Evolutionary conservation across 2,329 filamentous ascomycete genomes (phyloP), one percentile per base, ranked within the genome.

Genomic region (Scorias spongiosa): DNA sequence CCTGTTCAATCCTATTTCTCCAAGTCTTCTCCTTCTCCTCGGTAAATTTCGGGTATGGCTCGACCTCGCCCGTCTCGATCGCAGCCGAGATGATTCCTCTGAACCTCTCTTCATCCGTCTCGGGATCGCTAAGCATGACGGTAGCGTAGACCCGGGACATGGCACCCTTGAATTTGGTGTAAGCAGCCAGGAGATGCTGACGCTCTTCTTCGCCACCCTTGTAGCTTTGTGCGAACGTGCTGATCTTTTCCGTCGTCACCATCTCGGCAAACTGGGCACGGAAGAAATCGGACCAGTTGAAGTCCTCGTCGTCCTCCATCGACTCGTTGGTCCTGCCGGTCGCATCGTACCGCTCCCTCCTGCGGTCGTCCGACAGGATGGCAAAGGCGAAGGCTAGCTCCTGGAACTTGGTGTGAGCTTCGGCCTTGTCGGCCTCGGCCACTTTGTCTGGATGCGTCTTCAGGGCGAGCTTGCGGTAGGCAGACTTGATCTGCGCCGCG

Each of bases 371-470:
- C 29, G 85, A 94, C 30, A 98, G 82, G 41, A 98, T 76, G 29
- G 87, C 89, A 59, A 96, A 94, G 42, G 91, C 89, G 57, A 95
- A 89, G 18, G 89, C 89, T 53, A 98, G 79, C 53, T 82, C 72
- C 64, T 98, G 91, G 62, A 98, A 98, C 43, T 75, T 81, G 48
- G 72, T 70, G 54, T 94, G 81, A 2, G 91, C 89, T 37, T 73
- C 67, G 20, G 79, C 72, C 57, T 85, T 86, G 42, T 80, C 67
- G 17, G 78, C 71, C 82, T 44, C 44, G 11, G 54, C 43, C 9
- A 43, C 46, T 65, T 54, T 73, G 89, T 70, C 69, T 43, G 69
- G 69, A 52, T 98, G 91, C 54, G 88, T 76, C 62, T 79, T 87
- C 46, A 98, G 71, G 2, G 91, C 91, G 42, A 82, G 78, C 61